Conservation (phyloP, 257 asterid species). For the Solanum virginianum region DNA sequence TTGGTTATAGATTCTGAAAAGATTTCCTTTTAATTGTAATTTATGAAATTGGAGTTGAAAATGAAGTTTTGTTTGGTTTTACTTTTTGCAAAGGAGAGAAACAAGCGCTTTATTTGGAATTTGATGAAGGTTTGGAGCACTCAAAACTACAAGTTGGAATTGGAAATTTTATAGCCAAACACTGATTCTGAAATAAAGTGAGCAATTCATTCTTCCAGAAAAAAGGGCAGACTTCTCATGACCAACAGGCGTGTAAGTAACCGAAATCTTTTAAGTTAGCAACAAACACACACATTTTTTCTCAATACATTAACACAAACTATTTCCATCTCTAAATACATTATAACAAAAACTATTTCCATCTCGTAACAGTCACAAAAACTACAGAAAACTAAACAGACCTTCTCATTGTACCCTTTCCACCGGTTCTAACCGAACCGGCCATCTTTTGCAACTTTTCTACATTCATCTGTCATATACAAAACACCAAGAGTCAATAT, state of each 20-base stretch:
- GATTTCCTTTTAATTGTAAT: neutral
- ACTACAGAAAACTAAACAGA: constrained; percentile 1
- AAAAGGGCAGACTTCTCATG: neutral
- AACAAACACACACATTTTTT: neutral
- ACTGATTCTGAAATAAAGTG: neutral
- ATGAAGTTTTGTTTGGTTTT: neutral
- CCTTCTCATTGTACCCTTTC: constrained; percentile 76
- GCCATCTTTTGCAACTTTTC: constrained; percentile 77
- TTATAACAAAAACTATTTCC: neutral
- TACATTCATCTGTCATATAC: constrained; percentile 52
- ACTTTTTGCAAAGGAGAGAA: neutral
- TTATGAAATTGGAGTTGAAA: neutral
- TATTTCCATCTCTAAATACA: neutral
- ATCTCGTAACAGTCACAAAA: neutral
- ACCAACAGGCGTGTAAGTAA: neutral
- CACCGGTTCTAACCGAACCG: constrained; percentile 68
- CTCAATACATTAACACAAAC: neutral
- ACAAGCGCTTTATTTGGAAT: neutral
- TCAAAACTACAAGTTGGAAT: neutral
- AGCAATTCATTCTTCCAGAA: neutral
- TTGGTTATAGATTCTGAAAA: neutral
- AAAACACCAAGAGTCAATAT: neutral
- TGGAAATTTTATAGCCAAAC: neutral
- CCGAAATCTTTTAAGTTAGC: neutral
- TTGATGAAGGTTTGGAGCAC: neutral